phyloP scores from a whole-genome alignment of 306 rosid genomes.

The Castanea mollissima region DNA sequence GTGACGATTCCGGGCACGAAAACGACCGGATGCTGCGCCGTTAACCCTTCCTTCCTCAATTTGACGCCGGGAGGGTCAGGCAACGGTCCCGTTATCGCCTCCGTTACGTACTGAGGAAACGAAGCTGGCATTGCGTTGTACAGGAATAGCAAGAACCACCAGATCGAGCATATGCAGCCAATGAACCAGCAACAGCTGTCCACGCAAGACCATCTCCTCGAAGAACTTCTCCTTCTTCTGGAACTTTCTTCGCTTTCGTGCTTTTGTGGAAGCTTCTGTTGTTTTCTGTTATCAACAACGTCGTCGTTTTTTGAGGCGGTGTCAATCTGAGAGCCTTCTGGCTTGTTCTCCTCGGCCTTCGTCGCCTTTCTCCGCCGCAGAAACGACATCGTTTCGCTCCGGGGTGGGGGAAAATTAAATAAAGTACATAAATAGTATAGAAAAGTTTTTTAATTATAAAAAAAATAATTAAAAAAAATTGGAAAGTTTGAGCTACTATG shows the following conservation, averaged over 20 bases:
- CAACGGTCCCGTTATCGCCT: constrained; percentile 67
- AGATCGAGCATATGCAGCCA: constrained; percentile 61
- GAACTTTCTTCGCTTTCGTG: constrained; percentile 8
- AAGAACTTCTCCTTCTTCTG: neutral
- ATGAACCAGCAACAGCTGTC: constrained; percentile 73
- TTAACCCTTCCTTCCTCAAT: constrained; percentile 68
- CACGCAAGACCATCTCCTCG: constrained; percentile 48
- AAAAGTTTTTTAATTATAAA: too few species aligned
- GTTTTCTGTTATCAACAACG: neutral
- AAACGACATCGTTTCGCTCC: constrained; percentile 49
- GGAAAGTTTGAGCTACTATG: constrained; percentile 4
- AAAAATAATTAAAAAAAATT: neutral
- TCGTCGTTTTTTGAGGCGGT: neutral
- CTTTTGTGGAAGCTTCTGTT: neutral
- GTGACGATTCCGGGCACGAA: constrained; percentile 87
- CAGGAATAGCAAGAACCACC: constrained; percentile 70
- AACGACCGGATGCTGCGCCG: constrained; percentile 71
- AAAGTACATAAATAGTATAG: too few species aligned
- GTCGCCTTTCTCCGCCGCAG: constrained; percentile 52
- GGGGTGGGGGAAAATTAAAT: neutral
- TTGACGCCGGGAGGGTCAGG: constrained; percentile 82
- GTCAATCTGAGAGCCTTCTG: neutral
- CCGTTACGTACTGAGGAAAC: constrained; percentile 78
- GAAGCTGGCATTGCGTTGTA: constrained; percentile 85
- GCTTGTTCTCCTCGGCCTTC: neutral